These are phyloP conservation scores for Colletotrichum lini DNA, from an alignment of 2,329 filamentous ascomycete genomes.

Conservation along the genomic window DNA sequence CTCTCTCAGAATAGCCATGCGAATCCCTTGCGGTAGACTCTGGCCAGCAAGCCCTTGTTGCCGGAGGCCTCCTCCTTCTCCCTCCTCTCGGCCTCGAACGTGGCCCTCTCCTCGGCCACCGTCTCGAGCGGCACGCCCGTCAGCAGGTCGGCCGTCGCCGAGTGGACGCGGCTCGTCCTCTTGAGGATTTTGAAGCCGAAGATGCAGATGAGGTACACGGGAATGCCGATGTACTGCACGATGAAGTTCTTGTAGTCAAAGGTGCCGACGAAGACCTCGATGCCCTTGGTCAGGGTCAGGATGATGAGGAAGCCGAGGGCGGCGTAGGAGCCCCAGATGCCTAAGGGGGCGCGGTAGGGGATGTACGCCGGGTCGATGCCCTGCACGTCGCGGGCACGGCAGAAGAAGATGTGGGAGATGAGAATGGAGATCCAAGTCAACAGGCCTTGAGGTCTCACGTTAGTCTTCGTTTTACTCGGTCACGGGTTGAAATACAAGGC, in stretches of 20 bases:
- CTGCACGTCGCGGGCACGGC: slow-evolving; percentile 54
- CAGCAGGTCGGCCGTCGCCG: slow-evolving; percentile 12
- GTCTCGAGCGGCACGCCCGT: slow-evolving; percentile 18
- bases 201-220: slow-evolving; percentile 17
- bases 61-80: slow-evolving; percentile 20
- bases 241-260: slow-evolving; percentile 36
- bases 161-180: not conserved
- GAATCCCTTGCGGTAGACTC: slow-evolving; percentile 22
- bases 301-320: slow-evolving; percentile 21
- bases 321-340: slow-evolving; percentile 18
- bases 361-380: slow-evolving; percentile 51
- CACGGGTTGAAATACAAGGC: too few relatives aligned
- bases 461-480: not conserved
- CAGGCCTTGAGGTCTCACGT: not conserved
- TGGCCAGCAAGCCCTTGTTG: not conserved
- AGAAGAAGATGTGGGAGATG: slow-evolving; percentile 56
- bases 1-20: slow-evolving; percentile 11
- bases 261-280: slow-evolving; percentile 25
- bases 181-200: slow-evolving; percentile 23
- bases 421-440: slow-evolving; percentile 56
- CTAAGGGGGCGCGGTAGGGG: slow-evolving; percentile 55
- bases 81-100: not conserved
- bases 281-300: slow-evolving; percentile 24
- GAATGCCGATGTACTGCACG: slow-evolving; percentile 35
- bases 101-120: slow-evolving; percentile 2